A percentile compares a stretch with the other conserved stretches of the same genome.
phyloP scores from a whole-genome alignment of 1,284 basidiomycete genomes.

The Sanghuangporus weigelae region DNA sequence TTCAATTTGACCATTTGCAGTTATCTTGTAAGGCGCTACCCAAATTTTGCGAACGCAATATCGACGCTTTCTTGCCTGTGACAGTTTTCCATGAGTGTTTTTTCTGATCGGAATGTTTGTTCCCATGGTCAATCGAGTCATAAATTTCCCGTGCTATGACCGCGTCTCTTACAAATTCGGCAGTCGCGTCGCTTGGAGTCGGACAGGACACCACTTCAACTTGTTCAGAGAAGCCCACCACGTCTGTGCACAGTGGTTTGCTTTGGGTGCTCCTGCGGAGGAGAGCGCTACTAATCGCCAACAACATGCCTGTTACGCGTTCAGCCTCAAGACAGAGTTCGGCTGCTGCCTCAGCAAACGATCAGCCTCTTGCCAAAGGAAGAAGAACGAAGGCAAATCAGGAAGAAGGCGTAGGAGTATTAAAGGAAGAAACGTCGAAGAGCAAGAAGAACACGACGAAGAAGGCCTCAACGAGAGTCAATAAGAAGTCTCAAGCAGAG shows the following conservation, averaged over 20 bases:
- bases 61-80: no score
- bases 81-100: no score
- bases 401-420: neutral
- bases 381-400: neutral
- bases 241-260: neutral
- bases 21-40: no score
- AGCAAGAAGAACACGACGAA: neutral
- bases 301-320: constrained; percentile 11
- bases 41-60: no score
- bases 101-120: neutral
- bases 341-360: neutral
- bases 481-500: neutral
- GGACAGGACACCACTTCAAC: neutral
- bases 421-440: neutral
- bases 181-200: neutral
- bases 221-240: neutral
- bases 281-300: neutral
- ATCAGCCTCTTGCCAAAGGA: neutral
- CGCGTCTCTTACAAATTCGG: neutral
- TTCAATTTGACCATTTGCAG: no score
- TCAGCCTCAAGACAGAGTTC: constrained; percentile 7
- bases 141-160: neutral
- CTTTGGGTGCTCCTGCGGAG: neutral
- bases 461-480: neutral
- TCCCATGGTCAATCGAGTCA: neutral